Evolutionary conservation across 192 early-diverging fungal genomes (phyloP), one percentile per base, ranked within the genome.

Genomic region (Coemansia furcata): DNA sequence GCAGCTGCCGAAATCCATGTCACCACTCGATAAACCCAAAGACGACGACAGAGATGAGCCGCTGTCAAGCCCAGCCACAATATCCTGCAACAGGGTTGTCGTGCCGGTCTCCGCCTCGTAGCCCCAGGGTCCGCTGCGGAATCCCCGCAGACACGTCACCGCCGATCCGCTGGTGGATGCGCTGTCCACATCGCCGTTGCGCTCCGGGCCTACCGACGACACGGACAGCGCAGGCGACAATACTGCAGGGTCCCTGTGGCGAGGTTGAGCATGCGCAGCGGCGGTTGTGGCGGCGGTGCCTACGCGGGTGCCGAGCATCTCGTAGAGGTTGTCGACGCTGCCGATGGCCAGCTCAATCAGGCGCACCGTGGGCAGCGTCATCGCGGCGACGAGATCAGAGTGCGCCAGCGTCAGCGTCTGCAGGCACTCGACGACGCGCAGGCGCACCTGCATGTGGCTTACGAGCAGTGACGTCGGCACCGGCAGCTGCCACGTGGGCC

Each of bases 31-130:
- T 54, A 38, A 50, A 26, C 15, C 42, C 38, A 15, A 40, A 17
- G 35, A 60, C 58, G 35, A 29, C 60, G 38, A 50, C 43, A n/a
- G 15, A 10, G 15, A 44, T 29, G 54, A 40, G 7, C 62, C 29
- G 26, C 63, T n/a, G 32, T 50, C 23, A 19, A 36, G 33, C 8
- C 29, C 52, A 12, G 39, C 42, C 35, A 72, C 39, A 38, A 69
- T 63, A 26, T 17, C 40, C 17, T 29, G 52, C 38, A 83, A 43
- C 23, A 85, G 63, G 1, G 80, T 75, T 8, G 80, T 77, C 14
- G 72, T 60, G 4, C 84, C 84, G 0, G 61, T 67, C 14, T 80
- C 73, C 3, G 61, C 50, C 65, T 83, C 84, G 54, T 83, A 82
- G 7, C 68, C 77, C 80, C 80, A 85, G 4, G 71, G 55, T 2